Evolutionary conservation across 139 green algal species (phyloP).

Genomic region (Pseudopediastrum boryanum): DNA sequence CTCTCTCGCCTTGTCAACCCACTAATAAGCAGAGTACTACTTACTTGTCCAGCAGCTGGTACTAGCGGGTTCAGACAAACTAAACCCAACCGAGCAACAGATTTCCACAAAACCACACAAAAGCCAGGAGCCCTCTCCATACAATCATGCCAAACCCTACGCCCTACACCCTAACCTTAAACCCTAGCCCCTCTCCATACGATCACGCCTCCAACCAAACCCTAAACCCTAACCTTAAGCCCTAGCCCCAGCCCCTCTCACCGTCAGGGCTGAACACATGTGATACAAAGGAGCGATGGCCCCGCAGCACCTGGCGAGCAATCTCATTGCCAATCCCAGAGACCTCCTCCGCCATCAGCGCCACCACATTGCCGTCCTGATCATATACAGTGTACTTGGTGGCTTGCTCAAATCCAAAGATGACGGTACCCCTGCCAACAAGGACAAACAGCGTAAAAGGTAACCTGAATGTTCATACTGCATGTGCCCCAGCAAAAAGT

Average conservation of each 20-base stretch:
- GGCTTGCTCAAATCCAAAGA: slow-evolving; percentile 89
- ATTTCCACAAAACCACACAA: too few relatives aligned
- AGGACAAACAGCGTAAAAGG: not conserved
- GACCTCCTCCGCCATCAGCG: slow-evolving; percentile 75
- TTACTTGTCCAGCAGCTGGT: too few relatives aligned
- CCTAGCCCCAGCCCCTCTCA: not conserved
- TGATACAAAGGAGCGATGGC: slow-evolving; percentile 73
- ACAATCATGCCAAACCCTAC: too few relatives aligned
- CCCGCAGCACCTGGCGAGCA: slow-evolving; percentile 79
- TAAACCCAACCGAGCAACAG: too few relatives aligned
- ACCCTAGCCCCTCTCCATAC: too few relatives aligned
- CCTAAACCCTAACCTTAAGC: not conserved
- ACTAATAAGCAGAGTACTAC: too few relatives aligned
- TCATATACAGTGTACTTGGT: slow-evolving; percentile 82
- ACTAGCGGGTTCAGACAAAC: too few relatives aligned
- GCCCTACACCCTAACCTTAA: too few relatives aligned
- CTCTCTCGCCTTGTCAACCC: too few relatives aligned
- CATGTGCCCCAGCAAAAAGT: too few relatives aligned
- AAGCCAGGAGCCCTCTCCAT: too few relatives aligned
- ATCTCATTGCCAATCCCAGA: slow-evolving; percentile 73
- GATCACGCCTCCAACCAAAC: not conserved
- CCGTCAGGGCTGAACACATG: slow-evolving; percentile 78
- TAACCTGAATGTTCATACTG: too few relatives aligned
- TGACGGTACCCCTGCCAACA: slow-evolving; percentile 75
- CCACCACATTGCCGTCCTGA: slow-evolving; percentile 59